Base-by-base conservation (phyloP, 768 basidiomycete genomes). In the Pleurotus ostreatus region DNA sequence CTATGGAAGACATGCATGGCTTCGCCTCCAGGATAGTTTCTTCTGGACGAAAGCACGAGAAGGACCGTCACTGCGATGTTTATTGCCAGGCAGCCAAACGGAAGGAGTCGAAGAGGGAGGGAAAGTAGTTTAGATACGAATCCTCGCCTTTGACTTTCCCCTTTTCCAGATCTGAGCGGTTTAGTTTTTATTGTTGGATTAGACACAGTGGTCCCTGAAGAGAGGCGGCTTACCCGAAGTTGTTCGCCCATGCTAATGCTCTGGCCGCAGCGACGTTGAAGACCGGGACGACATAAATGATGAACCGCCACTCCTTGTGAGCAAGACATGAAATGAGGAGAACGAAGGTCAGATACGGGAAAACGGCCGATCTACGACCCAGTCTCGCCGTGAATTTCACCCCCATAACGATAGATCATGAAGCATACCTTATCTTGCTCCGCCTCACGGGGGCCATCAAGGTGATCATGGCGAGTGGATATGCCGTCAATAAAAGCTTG, bases 291-390 rank as follows among this genome's bases (percentile, higher is more conserved):
- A 85, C 79, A 65, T 98, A 98, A 6, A 93, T 79, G 56, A 98
- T 76, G 70, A 99, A 99, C 5, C 97, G 82, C 97, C 97, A 99
- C 71, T 99, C 97, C 68, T 99, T 99, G 71, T 99, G 97, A 0
- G 82, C 86, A 1, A 98, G 74, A 26, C 66, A 74, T 66, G 93
- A 94, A 67, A 98, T 81, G 2, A 86, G 61, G 2, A 65, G 68
- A 6, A 92, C 64, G 58, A 88, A 89, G 0, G 64, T 56, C 4
- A 85, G 23, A 2, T 81, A 74, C 0, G 86, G 81, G 8, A 78
- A 48, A 3, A 86, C 68, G 38, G 89, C 72, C 2, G 70, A 65
- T 3, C 80, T 78, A 44, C 84, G 30, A 3, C 30, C 30, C 30
- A 34, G 11, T 34, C 30, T 9, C 30, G 8, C 9, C 9, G 9